These are phyloP conservation scores for Diaporthe citri DNA, from an alignment of 2,329 filamentous ascomycete species.

Conservation along the genomic window DNA sequence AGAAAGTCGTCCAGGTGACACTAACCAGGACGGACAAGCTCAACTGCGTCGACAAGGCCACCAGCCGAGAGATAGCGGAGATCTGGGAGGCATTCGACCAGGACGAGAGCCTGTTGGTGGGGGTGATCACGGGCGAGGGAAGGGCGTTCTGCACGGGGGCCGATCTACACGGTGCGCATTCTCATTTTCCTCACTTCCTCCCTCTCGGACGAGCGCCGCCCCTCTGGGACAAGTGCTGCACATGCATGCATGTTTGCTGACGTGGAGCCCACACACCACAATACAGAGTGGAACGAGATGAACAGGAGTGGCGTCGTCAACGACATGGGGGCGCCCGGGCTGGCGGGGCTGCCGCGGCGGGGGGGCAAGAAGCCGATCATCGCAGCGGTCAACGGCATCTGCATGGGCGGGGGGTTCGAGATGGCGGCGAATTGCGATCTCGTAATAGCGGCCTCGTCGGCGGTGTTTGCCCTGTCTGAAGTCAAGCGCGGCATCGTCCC, in stretches of 20 bases:
- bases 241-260: conserved; percentile 4
- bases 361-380: conserved; percentile 80
- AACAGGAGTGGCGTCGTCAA: conserved; percentile 50
- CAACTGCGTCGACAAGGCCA: conserved; percentile 63
- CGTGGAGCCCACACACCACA: neutral
- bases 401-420: conserved; percentile 80
- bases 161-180: conserved; percentile 64
- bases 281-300: conserved; percentile 64
- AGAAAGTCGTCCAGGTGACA: conserved; percentile 49
- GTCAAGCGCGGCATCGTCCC: conserved; percentile 78
- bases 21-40: conserved; percentile 67
- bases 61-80: conserved; percentile 60
- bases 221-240: neutral
- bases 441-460: conserved; percentile 69
- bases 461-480: conserved; percentile 77
- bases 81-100: conserved; percentile 66
- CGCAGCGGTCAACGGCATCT: conserved; percentile 80
- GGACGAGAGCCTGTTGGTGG: conserved; percentile 68
- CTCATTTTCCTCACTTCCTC: too few species aligned
- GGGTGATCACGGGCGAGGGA: conserved; percentile 71
- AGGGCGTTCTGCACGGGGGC: conserved; percentile 75
- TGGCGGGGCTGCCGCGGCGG: conserved; percentile 74
- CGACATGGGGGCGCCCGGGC: conserved; percentile 61
- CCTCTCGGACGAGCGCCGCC: neutral
- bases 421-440: conserved; percentile 80